phyloP scores from a whole-genome alignment of 805 yeast genomes.

The Torulaspora delbrueckii region DNA sequence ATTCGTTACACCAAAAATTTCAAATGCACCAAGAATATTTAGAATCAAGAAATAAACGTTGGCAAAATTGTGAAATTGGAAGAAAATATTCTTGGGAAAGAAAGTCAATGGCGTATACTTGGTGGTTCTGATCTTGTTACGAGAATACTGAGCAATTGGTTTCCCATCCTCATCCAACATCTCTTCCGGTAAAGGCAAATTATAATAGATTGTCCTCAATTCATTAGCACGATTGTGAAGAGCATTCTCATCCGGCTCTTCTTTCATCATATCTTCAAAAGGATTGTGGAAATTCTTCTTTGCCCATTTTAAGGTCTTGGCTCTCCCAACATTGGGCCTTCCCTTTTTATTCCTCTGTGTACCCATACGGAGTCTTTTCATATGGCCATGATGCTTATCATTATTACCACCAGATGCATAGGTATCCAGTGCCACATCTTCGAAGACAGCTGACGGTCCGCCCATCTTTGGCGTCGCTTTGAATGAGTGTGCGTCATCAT shows the following conservation, averaged over 20 bases:
- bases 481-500: slow-evolving; percentile 26
- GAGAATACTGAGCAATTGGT: slow-evolving; percentile 58
- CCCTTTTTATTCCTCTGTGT: slow-evolving; percentile 77
- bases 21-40: slow-evolving; percentile 72
- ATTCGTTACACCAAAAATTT: slow-evolving; percentile 73
- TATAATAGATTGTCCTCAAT: slow-evolving; percentile 52
- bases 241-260: slow-evolving; percentile 34
- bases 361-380: slow-evolving; percentile 86
- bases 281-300: slow-evolving; percentile 36
- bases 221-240: slow-evolving; percentile 39
- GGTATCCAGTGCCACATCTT: slow-evolving; percentile 25
- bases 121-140: slow-evolving; percentile 92
- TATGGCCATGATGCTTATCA: slow-evolving; percentile 27
- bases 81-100: slow-evolving; percentile 73
- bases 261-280: slow-evolving; percentile 27
- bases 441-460: slow-evolving; percentile 20
- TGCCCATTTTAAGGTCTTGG: slow-evolving; percentile 56
- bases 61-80: slow-evolving; percentile 86
- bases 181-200: slow-evolving; percentile 55
- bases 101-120: slow-evolving; percentile 89
- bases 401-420: slow-evolving; percentile 11
- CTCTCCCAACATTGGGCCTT: slow-evolving; percentile 53
- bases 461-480: slow-evolving; percentile 29
- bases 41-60: slow-evolving; percentile 78
- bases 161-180: slow-evolving; percentile 55